Percentiles rank a stretch among this genome's conserved stretches.
Conservation (phyloP, 2,329 filamentous ascomycete genomes). For the Rhinocladiella mackenziei region DNA sequence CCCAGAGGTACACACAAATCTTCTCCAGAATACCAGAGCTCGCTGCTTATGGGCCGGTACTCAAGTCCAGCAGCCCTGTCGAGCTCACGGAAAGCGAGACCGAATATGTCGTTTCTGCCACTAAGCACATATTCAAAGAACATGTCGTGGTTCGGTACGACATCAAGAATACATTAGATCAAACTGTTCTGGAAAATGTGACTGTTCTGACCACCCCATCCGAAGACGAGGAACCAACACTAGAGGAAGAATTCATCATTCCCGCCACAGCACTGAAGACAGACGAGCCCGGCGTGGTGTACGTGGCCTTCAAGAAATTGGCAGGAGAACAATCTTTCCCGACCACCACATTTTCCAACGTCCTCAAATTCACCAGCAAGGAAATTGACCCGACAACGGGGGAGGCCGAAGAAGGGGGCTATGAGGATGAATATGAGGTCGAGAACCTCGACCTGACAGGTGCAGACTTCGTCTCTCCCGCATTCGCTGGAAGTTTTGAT, state of each 20-base stretch:
- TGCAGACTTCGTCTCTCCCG: constrained; percentile 88
- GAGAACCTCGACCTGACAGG: constrained; percentile 87
- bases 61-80: constrained; percentile 82
- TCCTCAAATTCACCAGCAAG: constrained; percentile 95
- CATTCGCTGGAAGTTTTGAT: constrained; percentile 91
- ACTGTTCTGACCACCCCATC: constrained; percentile 74
- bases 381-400: constrained; percentile 94
- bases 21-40: constrained; percentile 86
- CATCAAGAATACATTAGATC: constrained; percentile 92
- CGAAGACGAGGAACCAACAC: constrained; percentile 67
- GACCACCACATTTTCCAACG: constrained; percentile 78
- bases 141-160: constrained; percentile 95
- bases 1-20: constrained; percentile 85
- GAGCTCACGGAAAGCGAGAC: constrained; percentile 96
- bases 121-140: constrained; percentile 98
- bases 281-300: constrained; percentile 87
- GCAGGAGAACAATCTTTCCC: constrained; percentile 71
- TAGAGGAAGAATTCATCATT: constrained; percentile 87
- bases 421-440: constrained; percentile 97
- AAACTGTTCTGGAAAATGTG: constrained; percentile 85
- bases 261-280: constrained; percentile 76
- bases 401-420: constrained; percentile 85
- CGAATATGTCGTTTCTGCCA: constrained; percentile 87
- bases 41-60: constrained; percentile 78
- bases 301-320: constrained; percentile 87